phyloP scores from a whole-genome alignment of 768 basidiomycete species.

The Favolaschia claudopus region DNA sequence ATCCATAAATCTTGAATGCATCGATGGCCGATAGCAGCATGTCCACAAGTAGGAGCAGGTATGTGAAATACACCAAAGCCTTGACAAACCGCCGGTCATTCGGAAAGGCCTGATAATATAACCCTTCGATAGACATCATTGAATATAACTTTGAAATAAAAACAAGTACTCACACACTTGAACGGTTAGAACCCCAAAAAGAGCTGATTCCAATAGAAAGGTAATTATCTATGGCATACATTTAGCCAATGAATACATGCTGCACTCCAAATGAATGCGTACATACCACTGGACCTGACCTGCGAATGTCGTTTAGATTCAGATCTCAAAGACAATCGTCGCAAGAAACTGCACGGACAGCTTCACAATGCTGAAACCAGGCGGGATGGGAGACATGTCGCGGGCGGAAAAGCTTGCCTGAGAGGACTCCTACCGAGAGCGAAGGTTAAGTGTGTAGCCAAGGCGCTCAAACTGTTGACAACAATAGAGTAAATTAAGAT shows the following conservation, averaged over 20 bases:
- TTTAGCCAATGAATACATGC: no score
- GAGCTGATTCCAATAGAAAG: background rate
- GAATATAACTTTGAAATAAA: background rate
- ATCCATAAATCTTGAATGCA: background rate
- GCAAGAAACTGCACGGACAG: conserved; percentile 1
- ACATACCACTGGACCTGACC: background rate
- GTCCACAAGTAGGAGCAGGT: background rate
- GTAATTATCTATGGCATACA: conserved; percentile 8
- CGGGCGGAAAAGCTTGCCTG: no score
- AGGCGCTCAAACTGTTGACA: no score
- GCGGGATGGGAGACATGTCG: no score
- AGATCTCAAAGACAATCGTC: background rate
- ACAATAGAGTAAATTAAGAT: no score
- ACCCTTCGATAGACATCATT: background rate
- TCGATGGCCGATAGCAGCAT: background rate
- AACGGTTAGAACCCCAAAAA: conserved; percentile 7
- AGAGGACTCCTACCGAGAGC: no score
- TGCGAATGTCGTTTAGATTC: no score
- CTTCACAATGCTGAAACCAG: background rate
- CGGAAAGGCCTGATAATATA: conserved; percentile 7
- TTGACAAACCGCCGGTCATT: background rate
- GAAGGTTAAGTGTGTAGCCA: no score
- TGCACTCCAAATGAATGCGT: background rate
- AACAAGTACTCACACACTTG: conserved; percentile 10
- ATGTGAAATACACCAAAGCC: background rate